Conservation (phyloP, 768 basidiomycete species). For the Lentinula raphanica region DNA sequence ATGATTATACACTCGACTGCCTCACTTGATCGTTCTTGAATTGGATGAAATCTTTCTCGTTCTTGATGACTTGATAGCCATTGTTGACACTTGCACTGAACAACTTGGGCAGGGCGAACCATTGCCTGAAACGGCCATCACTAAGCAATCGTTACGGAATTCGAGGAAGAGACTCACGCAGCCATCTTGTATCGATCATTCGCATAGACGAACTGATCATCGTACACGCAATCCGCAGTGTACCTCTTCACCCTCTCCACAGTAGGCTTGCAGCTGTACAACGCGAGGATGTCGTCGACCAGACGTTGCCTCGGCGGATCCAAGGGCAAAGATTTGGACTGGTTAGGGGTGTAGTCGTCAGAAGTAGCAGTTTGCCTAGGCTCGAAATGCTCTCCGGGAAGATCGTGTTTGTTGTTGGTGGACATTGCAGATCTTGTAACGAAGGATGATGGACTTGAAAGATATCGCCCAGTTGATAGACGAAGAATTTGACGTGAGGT, state of each 20-base stretch:
- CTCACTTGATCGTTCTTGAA: constrained; percentile 39
- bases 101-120: constrained; percentile 35
- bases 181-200: constrained; percentile 36
- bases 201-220: constrained; percentile 36
- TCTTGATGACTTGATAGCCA: constrained; percentile 29
- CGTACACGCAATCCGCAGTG: constrained; percentile 19
- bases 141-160: too few relatives aligned
- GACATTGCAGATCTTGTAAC: neutral
- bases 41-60: constrained; percentile 32
- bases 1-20: too few relatives aligned
- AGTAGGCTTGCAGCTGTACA: constrained; percentile 34
- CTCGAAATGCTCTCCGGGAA: constrained; percentile 32
- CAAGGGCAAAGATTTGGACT: constrained; percentile 29
- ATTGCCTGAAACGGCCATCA: constrained; percentile 18
- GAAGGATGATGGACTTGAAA: neutral
- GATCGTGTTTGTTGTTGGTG: constrained; percentile 9
- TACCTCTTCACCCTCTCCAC: constrained; percentile 33
- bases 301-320: constrained; percentile 31
- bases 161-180: neutral
- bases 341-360: constrained; percentile 28
- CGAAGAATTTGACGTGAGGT: neutral
- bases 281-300: constrained; percentile 34
- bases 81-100: constrained; percentile 31
- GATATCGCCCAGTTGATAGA: neutral
- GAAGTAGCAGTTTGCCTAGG: constrained; percentile 28